Base-by-base conservation (phyloP, 2,329 filamentous ascomycete genomes). In the Epichloe gansuensis region DNA sequence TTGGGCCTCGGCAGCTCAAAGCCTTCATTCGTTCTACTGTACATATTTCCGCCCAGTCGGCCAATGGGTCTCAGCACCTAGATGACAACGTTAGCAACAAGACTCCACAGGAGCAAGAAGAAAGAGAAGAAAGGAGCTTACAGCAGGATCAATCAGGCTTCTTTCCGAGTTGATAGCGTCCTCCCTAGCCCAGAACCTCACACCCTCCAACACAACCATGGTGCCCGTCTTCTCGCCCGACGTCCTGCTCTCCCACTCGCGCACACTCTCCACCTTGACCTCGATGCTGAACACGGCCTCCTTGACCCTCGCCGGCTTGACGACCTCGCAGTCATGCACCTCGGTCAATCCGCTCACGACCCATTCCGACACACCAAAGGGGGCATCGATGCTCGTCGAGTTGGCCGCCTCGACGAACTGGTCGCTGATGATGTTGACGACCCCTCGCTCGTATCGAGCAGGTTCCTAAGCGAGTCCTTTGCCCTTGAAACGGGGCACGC, bases 321-420 rank as follows among this genome's bases (percentile, higher is more conserved):
- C 88, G 4, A 80, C 75, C 50, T 76, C 75, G 28, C 77, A 71
- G 1, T 77, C 82, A 17, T 23, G 37, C 21, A 46, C 28, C 0
- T 86, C 84, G 5, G 85, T 88, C 57, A 96, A 72, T 2, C 91
- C 91, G 34, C 79, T 81, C 28, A 93, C 70, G 1, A 78, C 76
- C 89, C 90, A 96, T 69, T 96, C 91, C 1, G 81, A 86, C 1
- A 80, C 71, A 1, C 85, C 88, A 56, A 82, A 82, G 0, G 91
- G 91, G 0, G 88, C 80, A 66, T 95, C 88, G 61, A 94, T 81
- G 47, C 77, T 77, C 3, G 85, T 80, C n/a, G 82, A 75, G 68
- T 96, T 96, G 47, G 90, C 91, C 0, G 91, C 91, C 72, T 96
- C 91, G 62, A 93, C 63, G 64, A 84, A 95, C 64, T 83, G 79